Conservation (phyloP, 192 early-diverging fungal genomes). For the Podila epigama region DNA sequence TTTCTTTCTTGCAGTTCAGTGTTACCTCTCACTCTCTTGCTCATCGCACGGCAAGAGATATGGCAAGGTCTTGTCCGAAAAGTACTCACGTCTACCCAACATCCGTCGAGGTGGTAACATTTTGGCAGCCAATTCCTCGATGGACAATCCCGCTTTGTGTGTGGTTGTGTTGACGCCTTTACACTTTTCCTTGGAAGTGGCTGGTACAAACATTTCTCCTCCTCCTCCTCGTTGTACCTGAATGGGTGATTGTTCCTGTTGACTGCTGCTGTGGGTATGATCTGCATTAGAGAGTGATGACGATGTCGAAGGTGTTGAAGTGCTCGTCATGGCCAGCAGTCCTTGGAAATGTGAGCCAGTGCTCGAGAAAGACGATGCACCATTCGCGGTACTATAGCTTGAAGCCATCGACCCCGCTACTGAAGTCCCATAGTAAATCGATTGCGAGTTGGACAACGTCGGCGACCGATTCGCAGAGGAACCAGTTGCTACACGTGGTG, state of each 20-base stretch:
- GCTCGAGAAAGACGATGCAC: slow-evolving; percentile 31
- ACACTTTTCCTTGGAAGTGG: not conserved
- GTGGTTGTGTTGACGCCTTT: not conserved
- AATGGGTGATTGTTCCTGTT: not conserved
- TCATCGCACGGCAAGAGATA: slow-evolving; percentile 48
- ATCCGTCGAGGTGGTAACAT: slow-evolving; percentile 31
- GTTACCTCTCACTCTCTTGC: slow-evolving; percentile 44
- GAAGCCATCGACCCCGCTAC: slow-evolving; percentile 10
- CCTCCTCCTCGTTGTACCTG: not conserved
- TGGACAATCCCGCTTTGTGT: slow-evolving; percentile 7
- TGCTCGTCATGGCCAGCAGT: slow-evolving; percentile 33
- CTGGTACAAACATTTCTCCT: no score
- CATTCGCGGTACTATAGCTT: slow-evolving; percentile 16
- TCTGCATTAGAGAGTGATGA: slow-evolving; percentile 16
- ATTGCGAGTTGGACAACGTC: not conserved
- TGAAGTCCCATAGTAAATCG: slow-evolving; percentile 4
- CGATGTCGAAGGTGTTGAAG: slow-evolving; percentile 24
- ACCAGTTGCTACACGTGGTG: not conserved
- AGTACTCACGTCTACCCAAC: slow-evolving; percentile 34
- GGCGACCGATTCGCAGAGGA: slow-evolving; percentile 2
- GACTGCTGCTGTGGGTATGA: not conserved
- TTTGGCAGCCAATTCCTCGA: slow-evolving; percentile 33
- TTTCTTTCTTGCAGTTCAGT: no score
- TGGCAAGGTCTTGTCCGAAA: slow-evolving; percentile 41
- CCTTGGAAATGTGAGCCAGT: slow-evolving; percentile 23